Evolutionary conservation across 2,329 filamentous ascomycete species (phyloP).

Genomic region (Trichoderma arundinaceum): DNA sequence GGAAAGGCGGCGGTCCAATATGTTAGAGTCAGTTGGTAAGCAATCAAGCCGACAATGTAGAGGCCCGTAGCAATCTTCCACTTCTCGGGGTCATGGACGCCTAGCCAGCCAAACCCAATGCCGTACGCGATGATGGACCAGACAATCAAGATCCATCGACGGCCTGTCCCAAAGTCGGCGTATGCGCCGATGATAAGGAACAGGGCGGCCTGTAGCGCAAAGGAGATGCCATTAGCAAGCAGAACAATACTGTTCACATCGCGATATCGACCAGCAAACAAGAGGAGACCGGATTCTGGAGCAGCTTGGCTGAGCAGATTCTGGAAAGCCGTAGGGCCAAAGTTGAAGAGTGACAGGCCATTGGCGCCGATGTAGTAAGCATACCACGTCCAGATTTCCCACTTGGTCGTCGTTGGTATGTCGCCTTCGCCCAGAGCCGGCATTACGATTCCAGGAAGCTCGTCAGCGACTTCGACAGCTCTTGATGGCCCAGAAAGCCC

Average conservation of each 20-base stretch:
- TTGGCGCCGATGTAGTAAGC: constrained; percentile 32
- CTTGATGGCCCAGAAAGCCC: background rate
- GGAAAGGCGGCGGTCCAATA: constrained; percentile 69
- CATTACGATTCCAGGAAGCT: constrained; percentile 27
- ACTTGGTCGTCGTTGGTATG: constrained; percentile 30
- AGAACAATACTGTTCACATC: constrained; percentile 71
- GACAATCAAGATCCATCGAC: constrained; percentile 63
- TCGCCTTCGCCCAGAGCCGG: constrained; percentile 27
- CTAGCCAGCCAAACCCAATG: constrained; percentile 70
- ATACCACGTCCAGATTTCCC: constrained; percentile 32
- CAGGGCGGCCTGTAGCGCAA: constrained; percentile 67
- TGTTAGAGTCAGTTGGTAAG: constrained; percentile 69
- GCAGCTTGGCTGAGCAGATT: constrained; percentile 45
- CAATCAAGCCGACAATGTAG: constrained; percentile 70
- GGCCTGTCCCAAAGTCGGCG: constrained; percentile 69
- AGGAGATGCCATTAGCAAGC: constrained; percentile 68
- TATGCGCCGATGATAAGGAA: constrained; percentile 59
- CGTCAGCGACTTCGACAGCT: constrained; percentile 18
- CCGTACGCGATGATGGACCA: constrained; percentile 66
- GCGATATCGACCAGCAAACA: constrained; percentile 61
- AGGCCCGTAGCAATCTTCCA: constrained; percentile 66
- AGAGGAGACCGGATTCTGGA: constrained; percentile 57
- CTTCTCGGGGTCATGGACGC: constrained; percentile 63
- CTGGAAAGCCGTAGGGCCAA: constrained; percentile 34
- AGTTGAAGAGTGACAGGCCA: constrained; percentile 32